Evolutionary conservation across 2,329 filamentous ascomycete genomes (phyloP).

Genomic region (Ophiobolus disseminans): DNA sequence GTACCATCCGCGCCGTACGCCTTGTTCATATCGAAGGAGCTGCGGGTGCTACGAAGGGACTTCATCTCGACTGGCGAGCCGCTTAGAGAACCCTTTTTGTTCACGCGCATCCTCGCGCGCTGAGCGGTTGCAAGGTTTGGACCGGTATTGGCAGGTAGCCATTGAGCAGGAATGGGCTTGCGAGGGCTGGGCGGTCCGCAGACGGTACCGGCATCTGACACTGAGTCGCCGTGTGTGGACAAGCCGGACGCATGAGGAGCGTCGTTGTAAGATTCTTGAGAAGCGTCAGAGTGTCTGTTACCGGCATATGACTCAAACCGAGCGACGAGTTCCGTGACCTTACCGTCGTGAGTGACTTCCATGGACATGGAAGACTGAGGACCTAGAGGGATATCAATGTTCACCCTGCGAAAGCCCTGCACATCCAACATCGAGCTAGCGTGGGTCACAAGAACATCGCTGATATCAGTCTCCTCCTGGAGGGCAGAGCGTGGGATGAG

Average conservation of each 20-base stretch:
- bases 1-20: slow-evolving; percentile 14
- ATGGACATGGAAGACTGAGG: slow-evolving; percentile 27
- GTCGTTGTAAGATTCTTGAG: slow-evolving; percentile 15
- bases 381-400: slow-evolving; percentile 31
- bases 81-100: slow-evolving; percentile 19
- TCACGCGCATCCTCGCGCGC: slow-evolving; percentile 30
- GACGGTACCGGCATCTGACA: slow-evolving; percentile 11
- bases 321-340: slow-evolving; percentile 30
- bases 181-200: slow-evolving; percentile 26
- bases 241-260: slow-evolving; percentile 2
- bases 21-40: slow-evolving; percentile 23
- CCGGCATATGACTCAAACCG: slow-evolving; percentile 25
- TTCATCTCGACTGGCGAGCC: slow-evolving; percentile 22
- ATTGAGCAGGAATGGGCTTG: slow-evolving; percentile 38
- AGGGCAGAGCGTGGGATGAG: slow-evolving; percentile 32
- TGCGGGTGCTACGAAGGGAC: slow-evolving; percentile 23
- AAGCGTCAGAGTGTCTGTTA: slow-evolving; percentile 19
- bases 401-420: slow-evolving; percentile 22
- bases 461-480: slow-evolving; percentile 3
- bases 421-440: slow-evolving; percentile 19
- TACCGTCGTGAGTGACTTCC: slow-evolving; percentile 36
- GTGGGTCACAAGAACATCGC: slow-evolving; percentile 4
- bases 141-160: slow-evolving; percentile 20
- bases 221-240: slow-evolving; percentile 2
- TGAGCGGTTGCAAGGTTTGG: slow-evolving; percentile 31